Conservation (phyloP, 192 early-diverging fungal species). For the Physocladia obscura region DNA sequence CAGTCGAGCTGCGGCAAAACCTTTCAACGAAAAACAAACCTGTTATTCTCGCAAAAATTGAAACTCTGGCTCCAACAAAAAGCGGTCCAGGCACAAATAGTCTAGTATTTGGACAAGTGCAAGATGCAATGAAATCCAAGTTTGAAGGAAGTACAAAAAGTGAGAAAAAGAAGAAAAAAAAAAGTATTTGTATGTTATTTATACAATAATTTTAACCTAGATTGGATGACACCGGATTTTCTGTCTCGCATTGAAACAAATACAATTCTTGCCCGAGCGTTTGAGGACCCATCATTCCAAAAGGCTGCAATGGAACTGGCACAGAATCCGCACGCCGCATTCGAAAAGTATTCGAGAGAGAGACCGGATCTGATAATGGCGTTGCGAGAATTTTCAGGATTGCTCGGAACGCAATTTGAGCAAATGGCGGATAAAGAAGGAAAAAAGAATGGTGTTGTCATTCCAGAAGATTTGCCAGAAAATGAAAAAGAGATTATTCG, state of each 20-base stretch:
- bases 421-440: constrained; percentile 21
- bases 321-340: constrained; percentile 35
- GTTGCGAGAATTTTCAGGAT: constrained; percentile 41
- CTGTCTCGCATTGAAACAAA: constrained; percentile 31
- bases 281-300: constrained; percentile 42
- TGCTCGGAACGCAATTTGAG: constrained; percentile 37
- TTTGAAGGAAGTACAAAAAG: constrained; percentile 26
- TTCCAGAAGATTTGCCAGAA: constrained; percentile 26
- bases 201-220: constrained; percentile 11
- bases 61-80: no score
- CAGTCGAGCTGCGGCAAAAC: no score
- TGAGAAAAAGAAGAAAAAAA: constrained; percentile 12
- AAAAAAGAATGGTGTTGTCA: background rate
- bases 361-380: constrained; percentile 38
- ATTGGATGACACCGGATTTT: constrained; percentile 48
- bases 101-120: constrained; percentile 40
- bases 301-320: constrained; percentile 30
- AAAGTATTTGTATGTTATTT: constrained; percentile 19
- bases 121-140: constrained; percentile 38
- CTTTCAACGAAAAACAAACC: no score
- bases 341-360: constrained; percentile 30
- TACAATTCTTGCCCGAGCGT: constrained; percentile 36
- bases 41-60: no score
- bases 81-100: background rate
- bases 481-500: constrained; percentile 36